Base-by-base conservation (phyloP, 352 stramenopile genomes). In the Peronospora belbahrii region DNA sequence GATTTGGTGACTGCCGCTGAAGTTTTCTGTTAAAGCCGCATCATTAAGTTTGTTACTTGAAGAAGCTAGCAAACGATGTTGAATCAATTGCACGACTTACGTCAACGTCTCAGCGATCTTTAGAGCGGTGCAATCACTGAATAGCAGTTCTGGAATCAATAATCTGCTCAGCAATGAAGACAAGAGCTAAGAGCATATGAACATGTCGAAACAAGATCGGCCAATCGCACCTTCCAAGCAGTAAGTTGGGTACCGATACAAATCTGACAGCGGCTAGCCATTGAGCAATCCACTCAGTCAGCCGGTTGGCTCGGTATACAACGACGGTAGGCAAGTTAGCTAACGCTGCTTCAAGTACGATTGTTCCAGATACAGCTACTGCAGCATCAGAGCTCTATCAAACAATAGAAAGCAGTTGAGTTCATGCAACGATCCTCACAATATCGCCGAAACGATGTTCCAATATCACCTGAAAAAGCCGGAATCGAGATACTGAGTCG, bases 231-330 rank as follows among this genome's bases (percentile, higher is more conserved):
- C 62, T 64, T 32, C 70, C 70, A 4, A 83, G 58, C 13, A 90
- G 48, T 0, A 90, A 52, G 42, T 88, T 90, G 7, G 79, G 79
- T 13, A 90, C 49, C 5, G 79, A 88, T n/a, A 90, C 75, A 39
- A 78, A 87, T 2, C 57, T 54, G n/a, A 88, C 79, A 6, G 74
- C 66, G 17, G 70, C 73, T 14, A 88, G 48, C 8, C 48, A 52
- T 40, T 66, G 59, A 3, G 62, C 74, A 28, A 87, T 56, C 42
- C 69, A 47, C 39, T 85, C 75, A 0, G 79, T 88, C 15, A 90
- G 1, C 5, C 35, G 42, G 33, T 88, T 88, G 7, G 76, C 74
- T 7, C 74, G 74, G 34, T 88, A 90, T 23, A 90, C 74, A 18
- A 85, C 74, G 9, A 87, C 47, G 0, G 75, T 90, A 1, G 76